Percentiles rank a stretch among this genome's conserved stretches.
These are phyloP conservation scores for Candida koratica DNA, from an alignment of 805 yeast species.

Conservation along the genomic window DNA sequence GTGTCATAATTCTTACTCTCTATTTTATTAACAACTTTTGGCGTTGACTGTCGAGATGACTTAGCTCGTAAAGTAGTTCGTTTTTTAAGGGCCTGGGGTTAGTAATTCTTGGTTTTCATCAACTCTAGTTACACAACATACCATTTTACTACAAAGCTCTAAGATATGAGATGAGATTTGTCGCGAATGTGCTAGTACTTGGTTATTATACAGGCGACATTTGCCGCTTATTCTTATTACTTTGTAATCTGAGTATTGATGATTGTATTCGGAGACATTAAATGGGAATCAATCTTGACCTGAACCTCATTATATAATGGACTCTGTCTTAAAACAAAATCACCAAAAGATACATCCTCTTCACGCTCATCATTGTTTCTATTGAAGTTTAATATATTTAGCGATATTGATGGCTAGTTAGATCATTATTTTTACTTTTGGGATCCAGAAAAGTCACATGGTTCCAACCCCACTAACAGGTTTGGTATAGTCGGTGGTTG, in stretches of 20 bases:
- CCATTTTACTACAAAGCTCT: neutral
- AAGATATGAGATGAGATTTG: constrained; percentile 3
- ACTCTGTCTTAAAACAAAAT: constrained; percentile 64
- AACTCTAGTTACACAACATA: too few relatives aligned
- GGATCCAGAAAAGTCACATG: too few relatives aligned
- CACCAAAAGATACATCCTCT: constrained; percentile 71
- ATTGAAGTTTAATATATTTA: constrained; percentile 58
- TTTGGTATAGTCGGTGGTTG: constrained; percentile 63
- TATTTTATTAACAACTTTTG: constrained; percentile 13
- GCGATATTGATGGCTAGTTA: too few relatives aligned
- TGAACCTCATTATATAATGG: constrained; percentile 65
- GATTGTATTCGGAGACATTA: too few relatives aligned
- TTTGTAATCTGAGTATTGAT: too few relatives aligned
- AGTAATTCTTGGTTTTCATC: too few relatives aligned
- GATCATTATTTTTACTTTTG: too few relatives aligned
- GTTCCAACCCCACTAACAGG: constrained; percentile 67
- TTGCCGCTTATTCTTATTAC: neutral
- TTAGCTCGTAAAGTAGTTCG: constrained; percentile 35
- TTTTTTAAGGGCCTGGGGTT: constrained; percentile 24
- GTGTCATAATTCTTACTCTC: constrained; percentile 25
- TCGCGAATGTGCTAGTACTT: too few relatives aligned
- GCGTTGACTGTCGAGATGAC: constrained; percentile 17
- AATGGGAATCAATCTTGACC: too few relatives aligned
- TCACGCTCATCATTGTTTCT: constrained; percentile 40
- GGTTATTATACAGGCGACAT: neutral